A percentile compares a stretch with the other conserved stretches of the same genome.
Conservation (phyloP, 2,329 filamentous ascomycete species). For the Penicillium sp. region DNA sequence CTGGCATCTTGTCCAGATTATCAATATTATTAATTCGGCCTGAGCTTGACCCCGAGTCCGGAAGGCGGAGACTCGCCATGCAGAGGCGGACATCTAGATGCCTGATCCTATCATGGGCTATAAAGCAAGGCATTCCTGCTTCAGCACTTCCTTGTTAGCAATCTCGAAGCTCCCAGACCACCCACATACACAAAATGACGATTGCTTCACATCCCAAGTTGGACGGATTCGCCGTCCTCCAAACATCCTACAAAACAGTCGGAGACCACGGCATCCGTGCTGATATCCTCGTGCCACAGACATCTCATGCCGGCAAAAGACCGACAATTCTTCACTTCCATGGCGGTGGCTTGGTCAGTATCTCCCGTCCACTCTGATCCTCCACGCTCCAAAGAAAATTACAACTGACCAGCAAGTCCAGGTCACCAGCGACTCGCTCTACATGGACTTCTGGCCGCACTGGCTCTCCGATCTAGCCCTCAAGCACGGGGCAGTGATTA, state of each 20-base stretch:
- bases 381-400: neutral
- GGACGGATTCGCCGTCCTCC: slow-evolving; percentile 40
- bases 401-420: slow-evolving; percentile 11
- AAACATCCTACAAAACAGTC: slow-evolving; percentile 44
- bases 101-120: no score
- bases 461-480: slow-evolving; percentile 43
- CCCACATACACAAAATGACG: slow-evolving; percentile 8
- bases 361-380: neutral
- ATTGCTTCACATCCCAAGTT: slow-evolving; percentile 22
- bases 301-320: slow-evolving; percentile 32
- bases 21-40: no score
- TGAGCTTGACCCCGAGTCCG: no score
- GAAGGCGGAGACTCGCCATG: no score
- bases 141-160: no score
- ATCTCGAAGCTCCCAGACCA: neutral
- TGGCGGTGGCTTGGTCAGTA: slow-evolving; percentile 45
- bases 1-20: no score
- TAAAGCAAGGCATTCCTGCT: no score
- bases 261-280: slow-evolving; percentile 35
- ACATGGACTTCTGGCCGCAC: slow-evolving; percentile 27
- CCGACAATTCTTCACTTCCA: slow-evolving; percentile 47
- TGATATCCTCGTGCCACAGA: slow-evolving; percentile 42
- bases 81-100: no score
- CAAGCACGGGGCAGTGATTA: slow-evolving; percentile 44
- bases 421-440: slow-evolving; percentile 33